Evolutionary conservation across 495 filamentous ascomycete genomes (phyloP).

Genomic region (Annulohypoxylon bovei): DNA sequence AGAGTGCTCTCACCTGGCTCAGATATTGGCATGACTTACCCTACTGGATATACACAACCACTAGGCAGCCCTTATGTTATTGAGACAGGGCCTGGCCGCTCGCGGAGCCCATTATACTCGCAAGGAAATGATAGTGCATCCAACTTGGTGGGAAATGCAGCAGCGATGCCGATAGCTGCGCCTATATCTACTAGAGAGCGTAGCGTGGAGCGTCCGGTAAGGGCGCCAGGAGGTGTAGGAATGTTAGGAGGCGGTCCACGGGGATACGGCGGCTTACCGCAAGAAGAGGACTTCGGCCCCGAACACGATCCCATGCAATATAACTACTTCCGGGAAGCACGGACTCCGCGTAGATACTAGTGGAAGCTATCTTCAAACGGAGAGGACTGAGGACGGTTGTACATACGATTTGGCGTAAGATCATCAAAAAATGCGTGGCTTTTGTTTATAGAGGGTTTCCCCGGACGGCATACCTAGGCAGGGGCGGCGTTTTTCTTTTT

Average conservation of each 20-base stretch:
- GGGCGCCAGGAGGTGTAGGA: slow-evolving; percentile 48
- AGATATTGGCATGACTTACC: slow-evolving; percentile 44
- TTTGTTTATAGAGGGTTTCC: slow-evolving; percentile 26
- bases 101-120: slow-evolving; percentile 52
- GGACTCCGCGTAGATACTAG: slow-evolving; percentile 33
- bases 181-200: slow-evolving; percentile 47
- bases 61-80: slow-evolving; percentile 33
- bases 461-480: slow-evolving; percentile 6
- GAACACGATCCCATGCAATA: slow-evolving; percentile 52
- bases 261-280: slow-evolving; percentile 63
- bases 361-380: neutral
- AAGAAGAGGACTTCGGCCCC: slow-evolving; percentile 46
- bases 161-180: slow-evolving; percentile 50
- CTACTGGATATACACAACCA: slow-evolving; percentile 41
- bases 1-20: slow-evolving; percentile 36
- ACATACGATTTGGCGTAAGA: slow-evolving; percentile 31
- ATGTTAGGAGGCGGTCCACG: slow-evolving; percentile 62
- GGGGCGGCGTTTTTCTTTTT: slow-evolving; percentile 24
- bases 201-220: slow-evolving; percentile 42
- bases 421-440: slow-evolving; percentile 13
- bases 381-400: slow-evolving; percentile 6
- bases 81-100: slow-evolving; percentile 14
- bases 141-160: slow-evolving; percentile 55
- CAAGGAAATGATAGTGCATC: slow-evolving; percentile 57
- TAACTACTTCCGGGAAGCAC: slow-evolving; percentile 51